phyloP scores from a whole-genome alignment of 2,329 filamentous ascomycete genomes.

The Rosellinia necatrix region DNA sequence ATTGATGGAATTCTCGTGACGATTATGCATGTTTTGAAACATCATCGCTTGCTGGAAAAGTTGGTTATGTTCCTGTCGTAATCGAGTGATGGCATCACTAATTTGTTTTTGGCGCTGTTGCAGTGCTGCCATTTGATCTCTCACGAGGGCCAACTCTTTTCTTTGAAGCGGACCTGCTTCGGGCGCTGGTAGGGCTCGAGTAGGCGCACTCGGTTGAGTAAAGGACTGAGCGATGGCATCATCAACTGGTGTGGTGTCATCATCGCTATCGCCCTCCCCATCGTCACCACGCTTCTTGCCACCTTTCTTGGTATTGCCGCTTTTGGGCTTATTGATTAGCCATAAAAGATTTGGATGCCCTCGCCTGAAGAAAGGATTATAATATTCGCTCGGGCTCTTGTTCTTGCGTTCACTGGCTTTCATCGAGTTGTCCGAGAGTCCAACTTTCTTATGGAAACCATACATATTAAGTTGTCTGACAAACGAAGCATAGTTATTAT shows the following conservation, averaged over 20 bases:
- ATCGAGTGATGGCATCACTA: constrained; percentile 75
- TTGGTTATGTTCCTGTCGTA: constrained; percentile 85
- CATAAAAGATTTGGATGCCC: constrained; percentile 91
- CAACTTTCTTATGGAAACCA: constrained; percentile 95
- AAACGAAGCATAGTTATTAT: constrained; percentile 97
- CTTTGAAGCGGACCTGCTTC: constrained; percentile 59
- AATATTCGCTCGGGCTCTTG: constrained; percentile 98
- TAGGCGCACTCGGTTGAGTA: constrained; percentile 33
- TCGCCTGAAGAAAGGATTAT: constrained; percentile 93
- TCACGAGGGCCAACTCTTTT: constrained; percentile 77
- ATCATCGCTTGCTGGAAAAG: constrained; percentile 85
- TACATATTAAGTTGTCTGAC: constrained; percentile 96
- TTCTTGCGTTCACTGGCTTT: constrained; percentile 95
- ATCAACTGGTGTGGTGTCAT: constrained; percentile 55
- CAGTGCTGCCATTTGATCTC: constrained; percentile 79
- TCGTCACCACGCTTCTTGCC: constrained; percentile 66
- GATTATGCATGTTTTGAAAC: constrained; percentile 89
- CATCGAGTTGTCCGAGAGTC: constrained; percentile 96
- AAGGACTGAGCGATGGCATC: constrained; percentile 49
- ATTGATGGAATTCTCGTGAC: constrained; percentile 98
- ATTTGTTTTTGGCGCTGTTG: constrained; percentile 88
- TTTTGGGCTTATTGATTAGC: constrained; percentile 95
- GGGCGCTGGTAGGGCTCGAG: constrained; percentile 48
- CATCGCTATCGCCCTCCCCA: constrained; percentile 73
- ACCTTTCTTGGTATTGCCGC: constrained; percentile 62